A percentile compares a stretch with the other conserved stretches of the same genome.
Conservation (phyloP, 2,329 filamentous ascomycete genomes). For the Penicillium brevicompactum region DNA sequence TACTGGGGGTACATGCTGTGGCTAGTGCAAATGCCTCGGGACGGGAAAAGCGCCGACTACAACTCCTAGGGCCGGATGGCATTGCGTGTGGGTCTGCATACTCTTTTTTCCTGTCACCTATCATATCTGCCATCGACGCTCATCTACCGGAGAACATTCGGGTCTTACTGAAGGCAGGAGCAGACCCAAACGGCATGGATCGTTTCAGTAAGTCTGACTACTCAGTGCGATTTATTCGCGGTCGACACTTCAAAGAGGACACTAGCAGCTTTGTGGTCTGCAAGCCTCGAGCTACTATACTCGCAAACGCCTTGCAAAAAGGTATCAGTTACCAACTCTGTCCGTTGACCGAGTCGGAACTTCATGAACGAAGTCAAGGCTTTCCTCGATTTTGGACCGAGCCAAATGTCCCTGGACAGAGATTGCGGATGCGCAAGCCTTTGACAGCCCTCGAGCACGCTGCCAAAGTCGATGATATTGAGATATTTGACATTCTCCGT, state of each 20-base stretch:
- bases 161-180: background rate
- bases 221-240: background rate
- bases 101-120: too few species aligned
- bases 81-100: too few species aligned
- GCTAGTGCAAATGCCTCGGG: too few species aligned
- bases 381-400: conserved; percentile 2
- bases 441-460: background rate
- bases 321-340: background rate
- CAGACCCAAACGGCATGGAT: background rate
- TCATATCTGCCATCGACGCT: background rate
- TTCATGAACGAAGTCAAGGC: background rate
- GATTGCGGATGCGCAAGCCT: background rate
- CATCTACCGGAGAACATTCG: background rate
- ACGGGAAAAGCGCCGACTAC: too few species aligned
- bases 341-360: background rate
- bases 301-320: background rate
- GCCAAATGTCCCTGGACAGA: background rate
- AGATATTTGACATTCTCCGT: too few species aligned
- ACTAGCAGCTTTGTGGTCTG: background rate
- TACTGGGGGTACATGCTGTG: too few species aligned
- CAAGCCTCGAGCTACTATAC: background rate
- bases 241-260: background rate
- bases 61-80: too few species aligned
- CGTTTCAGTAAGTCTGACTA: background rate
- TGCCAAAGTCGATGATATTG: too few species aligned